Evolutionary conservation across 352 stramenopile genomes (phyloP).

Genomic region (Globisporangium megalacanthum): DNA sequence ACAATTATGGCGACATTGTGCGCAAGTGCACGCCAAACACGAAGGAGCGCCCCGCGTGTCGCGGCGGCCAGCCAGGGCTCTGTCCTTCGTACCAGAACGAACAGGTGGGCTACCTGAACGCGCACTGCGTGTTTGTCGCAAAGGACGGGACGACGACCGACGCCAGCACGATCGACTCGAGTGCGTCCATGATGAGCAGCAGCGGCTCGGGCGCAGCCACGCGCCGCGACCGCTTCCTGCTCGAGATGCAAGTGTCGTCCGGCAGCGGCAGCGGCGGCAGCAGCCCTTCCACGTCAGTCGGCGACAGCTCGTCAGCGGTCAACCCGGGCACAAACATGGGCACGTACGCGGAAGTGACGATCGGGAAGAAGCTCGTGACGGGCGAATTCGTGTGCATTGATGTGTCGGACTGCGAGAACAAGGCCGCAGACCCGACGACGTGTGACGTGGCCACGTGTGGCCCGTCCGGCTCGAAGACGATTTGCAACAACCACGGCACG

Average conservation of each 20-base stretch:
- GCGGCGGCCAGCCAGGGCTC: slow-evolving; percentile 55
- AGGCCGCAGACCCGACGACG: slow-evolving; percentile 7
- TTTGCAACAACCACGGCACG: slow-evolving; percentile 67
- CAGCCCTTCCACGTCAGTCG: not conserved
- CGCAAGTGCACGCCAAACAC: slow-evolving; percentile 84
- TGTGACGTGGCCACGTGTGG: slow-evolving; percentile 32
- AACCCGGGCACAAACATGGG: slow-evolving; percentile 20
- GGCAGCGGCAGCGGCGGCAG: slow-evolving; percentile 5
- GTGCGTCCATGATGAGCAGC: slow-evolving; percentile 8
- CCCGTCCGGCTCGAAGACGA: slow-evolving; percentile 28
- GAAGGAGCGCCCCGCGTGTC: slow-evolving; percentile 63
- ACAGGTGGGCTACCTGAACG: slow-evolving; percentile 70
- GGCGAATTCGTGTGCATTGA: slow-evolving; percentile 32
- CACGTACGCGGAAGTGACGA: slow-evolving; percentile 45
- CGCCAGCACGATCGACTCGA: not conserved
- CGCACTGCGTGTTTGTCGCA: slow-evolving; percentile 78
- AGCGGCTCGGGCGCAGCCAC: not conserved
- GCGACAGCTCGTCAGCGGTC: slow-evolving; percentile 5
- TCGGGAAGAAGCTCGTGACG: slow-evolving; percentile 43
- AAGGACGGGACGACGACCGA: slow-evolving; percentile 25
- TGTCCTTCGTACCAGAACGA: slow-evolving; percentile 76
- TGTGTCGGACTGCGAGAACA: slow-evolving; percentile 38
- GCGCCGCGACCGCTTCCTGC: slow-evolving; percentile 11
- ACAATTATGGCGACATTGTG: slow-evolving; percentile 67
- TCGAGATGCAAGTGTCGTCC: slow-evolving; percentile 6